phyloP scores from a whole-genome alignment of 805 yeast species.

The Lachancea nothofagi region DNA sequence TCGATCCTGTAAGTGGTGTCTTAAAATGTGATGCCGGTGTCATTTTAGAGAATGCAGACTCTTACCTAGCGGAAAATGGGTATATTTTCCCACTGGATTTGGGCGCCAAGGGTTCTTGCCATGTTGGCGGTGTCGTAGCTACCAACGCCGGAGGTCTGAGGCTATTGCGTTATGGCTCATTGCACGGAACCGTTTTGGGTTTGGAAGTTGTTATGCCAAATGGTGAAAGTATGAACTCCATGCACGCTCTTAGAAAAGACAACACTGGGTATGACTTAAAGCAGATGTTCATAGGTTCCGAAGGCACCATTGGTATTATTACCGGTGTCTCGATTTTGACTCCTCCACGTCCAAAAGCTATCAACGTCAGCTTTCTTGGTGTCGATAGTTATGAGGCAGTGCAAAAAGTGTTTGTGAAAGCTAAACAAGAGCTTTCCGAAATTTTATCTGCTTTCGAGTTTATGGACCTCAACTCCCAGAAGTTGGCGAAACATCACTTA shows the following conservation, averaged over 20 bases:
- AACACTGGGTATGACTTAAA: slow-evolving; percentile 93
- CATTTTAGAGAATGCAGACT: slow-evolving; percentile 80
- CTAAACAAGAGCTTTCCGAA: slow-evolving; percentile 75
- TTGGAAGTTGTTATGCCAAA: slow-evolving; percentile 89
- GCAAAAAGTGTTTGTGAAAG: slow-evolving; percentile 70
- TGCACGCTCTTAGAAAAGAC: slow-evolving; percentile 85
- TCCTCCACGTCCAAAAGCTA: slow-evolving; percentile 80
- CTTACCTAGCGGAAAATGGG: slow-evolving; percentile 69
- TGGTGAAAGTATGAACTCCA: slow-evolving; percentile 73
- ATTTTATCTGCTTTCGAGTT: slow-evolving; percentile 89
- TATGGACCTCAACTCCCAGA: slow-evolving; percentile 74
- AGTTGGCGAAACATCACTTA: slow-evolving; percentile 56
- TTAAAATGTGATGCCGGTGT: slow-evolving; percentile 88
- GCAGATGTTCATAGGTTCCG: slow-evolving; percentile 89
- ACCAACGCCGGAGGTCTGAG: slow-evolving; percentile 96
- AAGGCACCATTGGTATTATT: slow-evolving; percentile 85
- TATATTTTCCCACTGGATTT: slow-evolving; percentile 88
- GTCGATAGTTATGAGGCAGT: slow-evolving; percentile 78
- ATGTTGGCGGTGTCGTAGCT: slow-evolving; percentile 90
- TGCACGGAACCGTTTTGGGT: slow-evolving; percentile 89
- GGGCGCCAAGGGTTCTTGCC: slow-evolving; percentile 97
- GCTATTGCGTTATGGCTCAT: slow-evolving; percentile 79
- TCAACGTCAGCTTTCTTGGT: slow-evolving; percentile 85
- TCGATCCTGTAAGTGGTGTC: slow-evolving; percentile 78
- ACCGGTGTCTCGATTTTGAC: slow-evolving; percentile 88